These are phyloP conservation scores for Solanum clarkiae DNA, from an alignment of 257 asterid species.

Conservation along the genomic window DNA sequence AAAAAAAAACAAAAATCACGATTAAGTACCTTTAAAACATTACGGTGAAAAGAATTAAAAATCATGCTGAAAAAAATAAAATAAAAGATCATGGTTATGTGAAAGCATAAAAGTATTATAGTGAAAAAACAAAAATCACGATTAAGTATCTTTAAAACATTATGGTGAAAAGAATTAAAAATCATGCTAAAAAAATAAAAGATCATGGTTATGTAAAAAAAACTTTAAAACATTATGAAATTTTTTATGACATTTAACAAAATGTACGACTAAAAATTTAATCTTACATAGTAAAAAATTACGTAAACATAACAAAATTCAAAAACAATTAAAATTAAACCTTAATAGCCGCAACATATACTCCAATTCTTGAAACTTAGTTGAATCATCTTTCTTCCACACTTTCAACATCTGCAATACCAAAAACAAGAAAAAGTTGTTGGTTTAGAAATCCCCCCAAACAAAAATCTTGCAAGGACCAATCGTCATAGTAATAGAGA, in stretches of 20 bases:
- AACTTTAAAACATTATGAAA: too few species aligned
- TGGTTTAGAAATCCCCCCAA: too few species aligned
- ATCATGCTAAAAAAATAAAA: neutral
- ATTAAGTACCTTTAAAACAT: neutral
- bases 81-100: neutral
- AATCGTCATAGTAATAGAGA: too few species aligned
- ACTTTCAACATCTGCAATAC: neutral
- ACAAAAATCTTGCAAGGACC: neutral
- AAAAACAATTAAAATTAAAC: neutral
- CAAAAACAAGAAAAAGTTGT: neutral
- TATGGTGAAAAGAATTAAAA: neutral
- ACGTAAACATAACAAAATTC: neutral
- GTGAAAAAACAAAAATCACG: neutral
- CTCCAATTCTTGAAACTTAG: neutral
- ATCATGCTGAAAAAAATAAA: neutral
- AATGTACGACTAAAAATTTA: neutral
- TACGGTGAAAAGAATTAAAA: neutral
- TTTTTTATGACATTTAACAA: neutral
- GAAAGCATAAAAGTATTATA: neutral
- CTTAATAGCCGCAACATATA: neutral
- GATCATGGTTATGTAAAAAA: too few species aligned
- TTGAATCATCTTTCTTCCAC: neutral
- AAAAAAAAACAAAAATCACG: neutral
- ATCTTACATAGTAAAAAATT: neutral
- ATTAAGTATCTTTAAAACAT: neutral